A percentile compares a stretch with the other conserved stretches of the same genome.
phyloP scores from a whole-genome alignment of 306 rosid species.

The Abrus precatorius region DNA sequence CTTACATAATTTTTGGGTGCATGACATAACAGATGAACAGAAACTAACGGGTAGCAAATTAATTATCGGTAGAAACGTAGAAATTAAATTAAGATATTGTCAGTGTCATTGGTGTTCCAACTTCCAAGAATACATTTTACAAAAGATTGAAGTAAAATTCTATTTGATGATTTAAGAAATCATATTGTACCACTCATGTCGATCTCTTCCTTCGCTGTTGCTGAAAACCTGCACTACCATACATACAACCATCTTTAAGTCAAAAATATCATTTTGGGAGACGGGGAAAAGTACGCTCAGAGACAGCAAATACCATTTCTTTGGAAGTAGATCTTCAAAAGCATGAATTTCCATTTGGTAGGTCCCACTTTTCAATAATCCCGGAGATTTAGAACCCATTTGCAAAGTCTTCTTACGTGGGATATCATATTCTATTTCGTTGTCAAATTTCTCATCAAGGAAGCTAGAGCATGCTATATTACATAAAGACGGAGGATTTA shows the following conservation, averaged over 20 bases:
- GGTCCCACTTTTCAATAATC: constrained; percentile 49
- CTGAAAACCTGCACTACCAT: constrained; percentile 62
- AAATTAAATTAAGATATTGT: constrained; percentile 24
- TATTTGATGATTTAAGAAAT: constrained; percentile 40
- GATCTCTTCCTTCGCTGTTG: constrained; percentile 59
- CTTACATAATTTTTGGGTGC: constrained; percentile 25
- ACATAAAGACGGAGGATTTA: constrained; percentile 23
- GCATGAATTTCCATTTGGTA: constrained; percentile 48
- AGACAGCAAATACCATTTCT: constrained; percentile 55
- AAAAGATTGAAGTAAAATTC: constrained; percentile 8
- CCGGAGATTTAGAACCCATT: constrained; percentile 53
- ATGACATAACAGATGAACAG: constrained; percentile 31
- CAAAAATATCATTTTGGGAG: constrained; percentile 36
- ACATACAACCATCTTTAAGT: constrained; percentile 49
- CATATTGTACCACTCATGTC: constrained; percentile 63
- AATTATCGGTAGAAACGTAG: neutral
- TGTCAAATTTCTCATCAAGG: constrained; percentile 55
- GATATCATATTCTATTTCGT: constrained; percentile 58
- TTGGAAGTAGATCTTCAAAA: constrained; percentile 63
- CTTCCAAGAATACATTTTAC: constrained; percentile 18
- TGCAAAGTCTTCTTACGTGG: constrained; percentile 62
- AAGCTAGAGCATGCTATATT: constrained; percentile 59
- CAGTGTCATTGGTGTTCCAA: constrained; percentile 27
- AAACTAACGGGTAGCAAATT: constrained; percentile 11
- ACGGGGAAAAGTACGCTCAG: constrained; percentile 19